phyloP scores from a whole-genome alignment of 1,284 basidiomycete genomes.

The Apiotrichum domesticum region DNA sequence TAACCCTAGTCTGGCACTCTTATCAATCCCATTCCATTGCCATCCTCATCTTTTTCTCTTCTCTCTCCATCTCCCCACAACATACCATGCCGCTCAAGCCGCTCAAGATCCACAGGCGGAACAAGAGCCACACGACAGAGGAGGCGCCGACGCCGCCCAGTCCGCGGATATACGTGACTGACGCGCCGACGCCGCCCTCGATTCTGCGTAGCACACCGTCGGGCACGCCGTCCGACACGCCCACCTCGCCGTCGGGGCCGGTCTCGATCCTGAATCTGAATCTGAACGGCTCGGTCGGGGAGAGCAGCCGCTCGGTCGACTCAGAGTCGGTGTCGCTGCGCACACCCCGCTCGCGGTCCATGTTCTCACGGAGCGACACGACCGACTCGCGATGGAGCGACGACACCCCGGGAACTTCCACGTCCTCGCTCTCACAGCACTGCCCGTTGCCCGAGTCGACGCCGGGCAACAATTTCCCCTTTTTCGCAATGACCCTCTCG shows the following conservation, averaged over 20 bases:
- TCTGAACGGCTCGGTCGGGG: neutral
- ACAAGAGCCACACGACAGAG: neutral
- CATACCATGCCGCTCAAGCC: slow-evolving; percentile 4
- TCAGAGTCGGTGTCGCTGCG: neutral
- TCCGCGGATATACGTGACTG: slow-evolving; percentile 3
- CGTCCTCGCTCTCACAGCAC: slow-evolving; percentile 27
- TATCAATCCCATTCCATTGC: no score
- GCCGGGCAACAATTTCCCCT: slow-evolving; percentile 26
- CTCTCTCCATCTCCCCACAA: no score
- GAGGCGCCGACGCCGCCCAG: neutral
- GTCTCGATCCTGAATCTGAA: neutral
- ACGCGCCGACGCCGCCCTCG: neutral
- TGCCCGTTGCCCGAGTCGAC: slow-evolving; percentile 32
- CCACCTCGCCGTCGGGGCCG: neutral
- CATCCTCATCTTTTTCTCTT: no score
- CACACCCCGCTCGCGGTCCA: neutral
- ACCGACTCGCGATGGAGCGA: slow-evolving; percentile 23
- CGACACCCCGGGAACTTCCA: slow-evolving; percentile 25
- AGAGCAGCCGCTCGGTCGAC: neutral
- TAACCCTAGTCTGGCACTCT: no score
- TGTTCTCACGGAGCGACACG: slow-evolving; percentile 21
- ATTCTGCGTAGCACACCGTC: neutral
- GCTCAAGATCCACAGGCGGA: slow-evolving; percentile 6
- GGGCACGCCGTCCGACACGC: neutral
- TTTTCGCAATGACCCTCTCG: slow-evolving; percentile 39